These are phyloP conservation scores for Epicoccum sorghinum DNA, from an alignment of 2,329 filamentous ascomycete species.

Conservation along the genomic window DNA sequence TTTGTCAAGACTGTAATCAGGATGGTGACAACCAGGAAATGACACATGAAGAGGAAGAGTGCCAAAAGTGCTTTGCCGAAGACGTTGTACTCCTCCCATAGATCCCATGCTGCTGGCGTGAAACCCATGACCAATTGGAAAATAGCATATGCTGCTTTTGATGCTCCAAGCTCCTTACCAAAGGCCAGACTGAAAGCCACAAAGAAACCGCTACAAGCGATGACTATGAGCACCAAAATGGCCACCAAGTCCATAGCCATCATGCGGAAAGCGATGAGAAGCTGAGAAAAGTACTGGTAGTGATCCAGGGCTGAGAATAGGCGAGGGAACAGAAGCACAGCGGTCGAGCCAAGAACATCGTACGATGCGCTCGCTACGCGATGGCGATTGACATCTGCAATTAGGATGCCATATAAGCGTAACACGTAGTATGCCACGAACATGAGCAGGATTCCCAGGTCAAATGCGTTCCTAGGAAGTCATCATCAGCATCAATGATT, in stretches of 20 bases:
- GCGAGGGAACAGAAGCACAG: conserved; percentile 85
- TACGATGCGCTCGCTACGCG: conserved; percentile 84
- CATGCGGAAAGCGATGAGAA: conserved; percentile 90
- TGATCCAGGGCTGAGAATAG: conserved; percentile 94
- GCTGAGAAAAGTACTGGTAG: conserved; percentile 93
- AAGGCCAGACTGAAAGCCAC: conserved; percentile 90
- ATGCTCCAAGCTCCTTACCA: conserved; percentile 70
- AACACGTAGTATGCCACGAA: conserved; percentile 90
- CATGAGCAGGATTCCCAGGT: conserved; percentile 84
- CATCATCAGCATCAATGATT: not conserved
- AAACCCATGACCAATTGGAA: conserved; percentile 97
- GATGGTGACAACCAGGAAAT: conserved; percentile 93
- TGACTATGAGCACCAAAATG: conserved; percentile 81
- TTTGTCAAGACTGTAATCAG: conserved; percentile 95
- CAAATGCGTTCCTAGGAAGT: conserved; percentile 84
- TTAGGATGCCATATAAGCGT: conserved; percentile 83
- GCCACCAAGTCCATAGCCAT: conserved; percentile 92
- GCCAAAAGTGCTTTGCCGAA: conserved; percentile 78
- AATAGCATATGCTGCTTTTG: conserved; percentile 82
- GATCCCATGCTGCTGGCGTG: conserved; percentile 91
- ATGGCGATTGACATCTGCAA: conserved; percentile 72
- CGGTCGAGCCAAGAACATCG: conserved; percentile 90
- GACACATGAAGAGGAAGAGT: conserved; percentile 89
- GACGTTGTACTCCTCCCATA: conserved; percentile 80
- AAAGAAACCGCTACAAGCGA: conserved; percentile 92